Base-by-base conservation (phyloP, 2,329 filamentous ascomycete genomes). In the Claviceps sp. region DNA sequence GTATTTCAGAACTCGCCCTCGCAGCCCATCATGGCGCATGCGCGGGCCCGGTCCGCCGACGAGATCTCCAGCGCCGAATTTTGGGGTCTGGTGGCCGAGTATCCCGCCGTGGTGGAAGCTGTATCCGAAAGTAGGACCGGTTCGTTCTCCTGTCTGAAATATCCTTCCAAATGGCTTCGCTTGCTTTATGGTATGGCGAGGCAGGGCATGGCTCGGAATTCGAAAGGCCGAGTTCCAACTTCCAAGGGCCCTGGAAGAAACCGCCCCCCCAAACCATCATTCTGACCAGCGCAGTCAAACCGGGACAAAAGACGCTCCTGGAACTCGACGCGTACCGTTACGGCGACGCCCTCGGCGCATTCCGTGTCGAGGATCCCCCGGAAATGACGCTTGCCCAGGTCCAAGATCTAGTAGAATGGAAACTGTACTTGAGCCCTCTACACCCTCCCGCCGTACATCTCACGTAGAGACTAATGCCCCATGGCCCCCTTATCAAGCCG, bases 331-430 rank as follows among this genome's bases (percentile, higher is more conserved):
- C 69, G 1, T 79, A 77, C 59, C 77, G 84, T 52, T 82, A 84
- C 59, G 63, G 66, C 8, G 70, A 73, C 22, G 78, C 82, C 2
- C 70, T 76, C 1, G 59, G 64, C 1, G 56, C 59, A 1, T 79
- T 85, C 55, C 58, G 65, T 6, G 58, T 67, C 16, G 58, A 62
- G 5, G 57, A 60, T 20, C 56, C 63, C 9, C 60, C 61, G 16
- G 56, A 64, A 11, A 77, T 87, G 68, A 67, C 63, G 2, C 74
- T 80, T 47, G 69, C 74, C 1, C 77, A 86, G 59, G 70, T 86
- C 37, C 74, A 78, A 58, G 69, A 60, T 20, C 70, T 88, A 3
- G 76, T 86, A 9, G 75, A 84, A 47, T 88, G 84, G 84, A 88
- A 88, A 63, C 70, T 88, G 79, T 85, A 68, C 62, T 79, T 67